Base-by-base conservation (phyloP, 2,329 filamentous ascomycete genomes). In the Claviceps africana region DNA sequence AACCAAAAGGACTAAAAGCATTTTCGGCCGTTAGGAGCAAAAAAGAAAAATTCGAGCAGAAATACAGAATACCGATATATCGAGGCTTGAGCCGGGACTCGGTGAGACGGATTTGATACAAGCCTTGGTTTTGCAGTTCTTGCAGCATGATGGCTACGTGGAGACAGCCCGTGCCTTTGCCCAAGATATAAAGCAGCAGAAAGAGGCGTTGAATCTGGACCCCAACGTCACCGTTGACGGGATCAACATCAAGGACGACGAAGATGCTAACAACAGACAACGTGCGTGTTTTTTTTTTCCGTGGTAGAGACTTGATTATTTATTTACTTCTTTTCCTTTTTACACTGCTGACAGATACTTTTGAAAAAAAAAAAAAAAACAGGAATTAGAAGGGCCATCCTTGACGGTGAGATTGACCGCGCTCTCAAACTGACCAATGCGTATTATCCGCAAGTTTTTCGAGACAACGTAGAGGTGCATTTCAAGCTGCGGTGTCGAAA, bases 81-180 rank as follows among this genome's bases (percentile, higher is more conserved):
- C 77, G 30, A 72, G 66, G 22, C 70, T 93, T 7, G 78, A 81
- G 35, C 78, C 81, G 2, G 74, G 75, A 2, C 71, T 86, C 56
- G 80, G 78, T 55, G 91, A 96, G 66, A 83, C 81, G 1, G 76
- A 85, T 28, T 75, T 97, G 47, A 81, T 95, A 39, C 89, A 96
- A 64, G 79, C 86, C 59, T 72, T 97, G 53, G 77, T 83, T 19
- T 76, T 89, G 40, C 90, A 96, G 67, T 97, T 95, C 59, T 72
- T 98, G 15, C 86, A 90, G 39, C 91, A 97, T 60, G 93, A 97
- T 61, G 93, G 93, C 54, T 97, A 96, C 59, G 85, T 96, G 8
- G 91, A 96, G 58, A 95, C 91, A 0, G 90, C 90, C 9, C 81
- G 83, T 56, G 88, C 88, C 0, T 97, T 98, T 72, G 82, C 86